A percentile compares a stretch with the other conserved stretches of the same genome.
Conservation (phyloP, 441 rosid species). For the Erodium moschatum region DNA sequence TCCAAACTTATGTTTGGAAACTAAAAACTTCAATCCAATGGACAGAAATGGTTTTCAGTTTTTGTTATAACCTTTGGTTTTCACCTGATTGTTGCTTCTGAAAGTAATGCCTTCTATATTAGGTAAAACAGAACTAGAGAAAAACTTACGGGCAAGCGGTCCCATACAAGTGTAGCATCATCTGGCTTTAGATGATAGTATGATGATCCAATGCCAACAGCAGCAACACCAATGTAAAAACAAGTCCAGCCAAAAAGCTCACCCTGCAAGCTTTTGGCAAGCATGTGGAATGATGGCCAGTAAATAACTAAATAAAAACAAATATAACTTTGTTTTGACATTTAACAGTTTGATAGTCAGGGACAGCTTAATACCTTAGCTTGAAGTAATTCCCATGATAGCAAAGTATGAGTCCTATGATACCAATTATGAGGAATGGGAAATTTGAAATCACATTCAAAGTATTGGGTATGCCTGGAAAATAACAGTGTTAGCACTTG, state of each 20-base stretch:
- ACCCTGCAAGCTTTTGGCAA: slow-evolving; percentile 56
- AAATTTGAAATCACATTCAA: slow-evolving; percentile 75
- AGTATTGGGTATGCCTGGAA: slow-evolving; percentile 73
- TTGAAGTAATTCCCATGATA: slow-evolving; percentile 57
- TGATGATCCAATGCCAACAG: slow-evolving; percentile 73
- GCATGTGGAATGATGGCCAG: neutral
- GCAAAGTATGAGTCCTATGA: slow-evolving; percentile 74
- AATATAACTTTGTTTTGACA: neutral
- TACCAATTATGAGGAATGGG: slow-evolving; percentile 77
- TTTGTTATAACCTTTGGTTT: too few relatives aligned
- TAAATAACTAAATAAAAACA: slow-evolving; percentile 7
- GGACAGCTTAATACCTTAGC: slow-evolving; percentile 34
- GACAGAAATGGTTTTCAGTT: too few relatives aligned
- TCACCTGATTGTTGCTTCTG: neutral
- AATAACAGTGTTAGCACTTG: slow-evolving; percentile 3
- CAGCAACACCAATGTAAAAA: slow-evolving; percentile 69
- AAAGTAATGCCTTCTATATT: neutral
- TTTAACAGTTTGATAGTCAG: neutral
- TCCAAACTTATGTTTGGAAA: too few relatives aligned
- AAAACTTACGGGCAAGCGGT: slow-evolving; percentile 72
- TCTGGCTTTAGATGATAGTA: slow-evolving; percentile 85
- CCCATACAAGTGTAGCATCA: slow-evolving; percentile 86
- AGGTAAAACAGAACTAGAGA: neutral
- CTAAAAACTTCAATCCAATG: too few relatives aligned
- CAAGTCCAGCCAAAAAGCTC: slow-evolving; percentile 80